A percentile compares a stretch with the other conserved stretches of the same genome.
These are phyloP conservation scores for Eucalyptus dawsonii DNA, from an alignment of 345 rosid species.

Conservation along the genomic window DNA sequence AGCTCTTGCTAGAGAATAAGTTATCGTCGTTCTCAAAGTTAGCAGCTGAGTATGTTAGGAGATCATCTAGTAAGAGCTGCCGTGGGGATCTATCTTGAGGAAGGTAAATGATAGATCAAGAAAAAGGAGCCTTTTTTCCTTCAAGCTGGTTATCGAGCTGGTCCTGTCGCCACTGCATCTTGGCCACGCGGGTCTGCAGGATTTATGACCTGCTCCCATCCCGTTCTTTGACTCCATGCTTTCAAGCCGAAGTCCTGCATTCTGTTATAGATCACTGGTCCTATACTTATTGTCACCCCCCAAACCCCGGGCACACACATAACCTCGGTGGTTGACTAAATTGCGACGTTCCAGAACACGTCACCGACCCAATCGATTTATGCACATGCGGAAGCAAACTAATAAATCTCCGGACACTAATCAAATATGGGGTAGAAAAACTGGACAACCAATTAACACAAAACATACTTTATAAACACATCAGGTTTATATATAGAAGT, in stretches of 20 bases:
- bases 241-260: conserved; percentile 16
- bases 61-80: conserved; percentile 23
- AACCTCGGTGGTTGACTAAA: no score
- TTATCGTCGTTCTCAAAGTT: conserved; percentile 55
- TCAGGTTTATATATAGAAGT: no score
- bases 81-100: neutral
- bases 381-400: no score
- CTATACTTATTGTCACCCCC: neutral
- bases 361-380: no score
- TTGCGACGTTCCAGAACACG: no score
- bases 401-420: no score
- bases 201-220: conserved; percentile 31
- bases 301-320: no score
- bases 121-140: neutral
- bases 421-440: no score
- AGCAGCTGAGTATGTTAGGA: conserved; percentile 43
- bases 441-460: no score
- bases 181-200: neutral
- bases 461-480: no score
- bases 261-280: neutral
- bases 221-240: conserved; percentile 58
- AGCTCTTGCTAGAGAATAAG: conserved; percentile 34
- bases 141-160: neutral
- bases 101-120: neutral
- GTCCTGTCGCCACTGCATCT: neutral